Percentiles rank a stretch among this genome's conserved stretches.
Evolutionary conservation across 805 yeast species (phyloP).

Genomic region (Ogataea pini): DNA sequence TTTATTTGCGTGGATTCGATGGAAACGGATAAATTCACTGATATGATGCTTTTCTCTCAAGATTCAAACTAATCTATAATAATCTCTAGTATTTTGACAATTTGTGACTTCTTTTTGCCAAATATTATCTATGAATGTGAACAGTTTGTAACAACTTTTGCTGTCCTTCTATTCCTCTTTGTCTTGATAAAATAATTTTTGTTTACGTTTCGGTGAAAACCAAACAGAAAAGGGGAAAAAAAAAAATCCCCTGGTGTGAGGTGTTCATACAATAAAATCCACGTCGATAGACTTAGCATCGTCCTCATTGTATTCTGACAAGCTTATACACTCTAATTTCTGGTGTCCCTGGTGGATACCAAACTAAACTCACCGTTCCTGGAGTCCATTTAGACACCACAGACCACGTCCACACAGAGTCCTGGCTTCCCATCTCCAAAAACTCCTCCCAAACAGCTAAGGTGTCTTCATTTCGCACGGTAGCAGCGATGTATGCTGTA

Average conservation of each 20-base stretch:
- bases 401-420: slow-evolving; percentile 31
- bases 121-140: too few species aligned
- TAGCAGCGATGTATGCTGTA: slow-evolving; percentile 58
- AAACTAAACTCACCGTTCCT: slow-evolving; percentile 14
- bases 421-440: slow-evolving; percentile 31
- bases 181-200: slow-evolving; percentile 1
- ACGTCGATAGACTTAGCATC: too few species aligned
- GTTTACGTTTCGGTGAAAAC: slow-evolving; percentile 17
- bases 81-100: too few species aligned
- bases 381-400: slow-evolving; percentile 8
- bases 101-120: too few species aligned
- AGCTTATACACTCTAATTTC: slow-evolving; percentile 28
- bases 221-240: slow-evolving; percentile 5
- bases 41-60: too few species aligned
- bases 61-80: too few species aligned
- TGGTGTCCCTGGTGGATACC: slow-evolving; percentile 26
- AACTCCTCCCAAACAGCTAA: slow-evolving; percentile 42
- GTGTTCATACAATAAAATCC: slow-evolving; percentile 3
- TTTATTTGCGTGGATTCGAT: background rate
- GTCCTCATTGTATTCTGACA: slow-evolving; percentile 19
- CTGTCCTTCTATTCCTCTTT: too few species aligned
- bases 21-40: background rate
- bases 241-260: slow-evolving; percentile 7
- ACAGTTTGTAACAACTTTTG: too few species aligned
- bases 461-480: slow-evolving; percentile 65